Evolutionary conservation across 495 filamentous ascomycete genomes (phyloP).

Genomic region (Aspergillus kassunensis): DNA sequence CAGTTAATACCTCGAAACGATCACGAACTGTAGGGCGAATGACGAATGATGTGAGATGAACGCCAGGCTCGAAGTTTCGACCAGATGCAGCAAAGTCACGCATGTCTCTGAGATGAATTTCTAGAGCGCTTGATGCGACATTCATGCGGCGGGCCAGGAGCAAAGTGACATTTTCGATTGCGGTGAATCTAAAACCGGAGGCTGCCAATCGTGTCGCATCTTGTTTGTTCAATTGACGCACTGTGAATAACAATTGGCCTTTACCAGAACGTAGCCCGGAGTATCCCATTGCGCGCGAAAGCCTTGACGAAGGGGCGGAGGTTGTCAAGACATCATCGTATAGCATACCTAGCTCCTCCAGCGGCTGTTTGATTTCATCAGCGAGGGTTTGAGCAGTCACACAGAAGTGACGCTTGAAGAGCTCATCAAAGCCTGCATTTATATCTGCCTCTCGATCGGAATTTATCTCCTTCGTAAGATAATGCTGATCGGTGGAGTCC

Average conservation of each 20-base stretch:
- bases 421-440: constrained; percentile 59
- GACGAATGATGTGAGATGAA: constrained; percentile 73
- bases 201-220: constrained; percentile 62
- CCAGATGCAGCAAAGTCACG: constrained; percentile 49
- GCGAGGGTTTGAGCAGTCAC: constrained; percentile 72
- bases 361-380: constrained; percentile 53
- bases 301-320: constrained; percentile 38
- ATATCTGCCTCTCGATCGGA: constrained; percentile 39
- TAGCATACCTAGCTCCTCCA: constrained; percentile 66
- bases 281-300: constrained; percentile 36
- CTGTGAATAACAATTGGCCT: constrained; percentile 76
- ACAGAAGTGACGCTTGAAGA: constrained; percentile 88
- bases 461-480: constrained; percentile 31
- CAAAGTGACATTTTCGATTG: constrained; percentile 61
- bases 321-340: constrained; percentile 77
- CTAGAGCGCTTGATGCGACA: constrained; percentile 53
- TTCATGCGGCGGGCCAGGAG: constrained; percentile 69
- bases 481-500: constrained; percentile 33
- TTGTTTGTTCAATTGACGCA: constrained; percentile 57
- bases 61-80: constrained; percentile 56
- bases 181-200: constrained; percentile 72
- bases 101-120: constrained; percentile 57
- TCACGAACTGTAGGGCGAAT: constrained; percentile 62
- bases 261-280: constrained; percentile 45
- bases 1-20: constrained; percentile 73